Conservation (phyloP, 306 rosid genomes). For the Comarum palustre region DNA sequence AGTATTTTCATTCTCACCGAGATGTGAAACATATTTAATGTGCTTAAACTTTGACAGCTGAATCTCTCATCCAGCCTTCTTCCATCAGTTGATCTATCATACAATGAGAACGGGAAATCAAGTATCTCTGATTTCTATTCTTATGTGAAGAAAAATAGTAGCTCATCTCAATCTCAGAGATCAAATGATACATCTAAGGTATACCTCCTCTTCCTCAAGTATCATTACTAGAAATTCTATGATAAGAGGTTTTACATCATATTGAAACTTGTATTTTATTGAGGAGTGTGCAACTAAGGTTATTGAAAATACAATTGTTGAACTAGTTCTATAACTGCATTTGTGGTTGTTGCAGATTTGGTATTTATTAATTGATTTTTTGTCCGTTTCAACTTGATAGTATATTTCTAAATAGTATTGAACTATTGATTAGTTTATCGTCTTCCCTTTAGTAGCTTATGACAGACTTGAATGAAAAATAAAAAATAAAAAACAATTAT, state of each 20-base stretch:
- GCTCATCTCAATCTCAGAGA: constrained; percentile 40
- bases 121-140: constrained; percentile 37
- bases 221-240: constrained; percentile 9
- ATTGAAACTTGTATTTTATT: not conserved
- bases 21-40: constrained; percentile 22
- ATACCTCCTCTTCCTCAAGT: constrained; percentile 11
- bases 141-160: constrained; percentile 34
- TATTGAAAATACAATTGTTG: constrained; percentile 5
- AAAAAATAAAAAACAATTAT: too few species aligned
- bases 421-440: not conserved
- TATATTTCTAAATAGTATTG: not conserved
- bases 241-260: constrained; percentile 9
- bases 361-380: not conserved
- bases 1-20: constrained; percentile 5
- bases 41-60: constrained; percentile 50
- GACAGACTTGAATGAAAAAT: not conserved
- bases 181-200: constrained; percentile 70
- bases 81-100: constrained; percentile 58
- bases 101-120: constrained; percentile 40
- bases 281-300: constrained; percentile 15
- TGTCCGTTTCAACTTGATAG: not conserved
- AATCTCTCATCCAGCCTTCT: constrained; percentile 64
- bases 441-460: not conserved
- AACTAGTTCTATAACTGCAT: constrained; percentile 16
- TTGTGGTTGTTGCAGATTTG: not conserved